Conservation (phyloP, 306 rosid species). For the Inga leiocalycina region DNA sequence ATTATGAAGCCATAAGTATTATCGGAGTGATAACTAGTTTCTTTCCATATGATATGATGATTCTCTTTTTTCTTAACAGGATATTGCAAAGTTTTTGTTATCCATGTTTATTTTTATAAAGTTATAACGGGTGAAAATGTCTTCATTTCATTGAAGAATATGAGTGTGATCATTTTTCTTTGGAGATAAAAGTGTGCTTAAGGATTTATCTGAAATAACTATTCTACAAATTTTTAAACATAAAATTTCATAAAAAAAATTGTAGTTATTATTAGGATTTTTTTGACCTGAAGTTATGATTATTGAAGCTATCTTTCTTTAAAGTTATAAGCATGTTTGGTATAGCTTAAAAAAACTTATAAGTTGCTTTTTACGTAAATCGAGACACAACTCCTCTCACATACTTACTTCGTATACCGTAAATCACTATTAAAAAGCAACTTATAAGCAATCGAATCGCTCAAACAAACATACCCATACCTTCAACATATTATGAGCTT, state of each 20-base stretch:
- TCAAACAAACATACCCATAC: no score
- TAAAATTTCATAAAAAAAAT: no score
- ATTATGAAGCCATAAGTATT: neutral
- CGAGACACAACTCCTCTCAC: no score
- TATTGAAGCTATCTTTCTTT: neutral
- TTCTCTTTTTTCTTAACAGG: neutral
- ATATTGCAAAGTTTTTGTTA: neutral
- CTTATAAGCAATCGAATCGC: no score
- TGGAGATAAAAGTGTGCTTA: neutral
- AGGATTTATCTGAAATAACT: neutral
- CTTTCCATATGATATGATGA: neutral
- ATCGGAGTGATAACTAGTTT: neutral
- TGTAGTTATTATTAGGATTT: no score
- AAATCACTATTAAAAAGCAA: no score
- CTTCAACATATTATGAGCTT: neutral
- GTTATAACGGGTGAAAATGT: neutral
- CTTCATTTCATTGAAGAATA: neutral
- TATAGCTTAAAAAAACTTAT: no score
- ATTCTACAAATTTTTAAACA: neutral
- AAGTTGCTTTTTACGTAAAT: no score
- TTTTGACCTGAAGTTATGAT: no score
- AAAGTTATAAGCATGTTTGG: no score
- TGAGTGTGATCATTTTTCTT: neutral
- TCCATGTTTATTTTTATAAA: neutral
- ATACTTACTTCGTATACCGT: no score